Evolutionary conservation across 1,284 basidiomycete species (phyloP), one percentile per base, ranked within the genome.

Genomic region (Phenoliferia sp.): DNA sequence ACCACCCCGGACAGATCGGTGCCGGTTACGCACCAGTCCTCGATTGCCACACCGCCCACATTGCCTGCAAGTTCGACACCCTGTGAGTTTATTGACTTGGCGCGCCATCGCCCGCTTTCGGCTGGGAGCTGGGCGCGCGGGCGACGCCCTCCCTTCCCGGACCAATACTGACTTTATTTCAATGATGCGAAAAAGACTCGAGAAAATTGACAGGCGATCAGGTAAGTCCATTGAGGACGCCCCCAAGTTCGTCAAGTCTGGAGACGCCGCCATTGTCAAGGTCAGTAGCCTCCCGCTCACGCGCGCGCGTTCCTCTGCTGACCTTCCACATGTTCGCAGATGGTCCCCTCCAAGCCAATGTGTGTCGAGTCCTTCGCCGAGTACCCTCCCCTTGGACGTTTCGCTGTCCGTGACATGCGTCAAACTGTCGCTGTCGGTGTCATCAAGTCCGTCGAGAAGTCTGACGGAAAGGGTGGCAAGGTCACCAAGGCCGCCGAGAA

Each of bases 71-170:
- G 85, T 99, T 99, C 84, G 86, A 92, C 76, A 93, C 95, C 82
- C 88, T 44, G 39, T 44, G 22, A 12, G 39, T 44, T 22, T 12
- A 12, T 97, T 81, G 54, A 29, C 28, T 26, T 15, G 5, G 3
- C 28, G 12, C 54, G 28, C 32, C 54, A 31, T 29, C 95, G 65
- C 95, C 95, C 70, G 95, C 99, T 70, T 89, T 99, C 77, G 96
- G 99, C 85, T 99, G 96, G n/a, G n/a, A n/a, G 85, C 95, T 99
- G 89, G 98, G 96, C 74, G 94, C 91, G 97, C 97, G 85, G 99
- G 99, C 84, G 86, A 92, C 76, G 93, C 95, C 82, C 88, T 68
- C 63, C 12, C 39, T 44, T 44, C 39, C 22, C 22, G 39, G 22
- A 44, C 12, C 39, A 44, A 12, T 22, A 44, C 39, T 44, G 22